Evolutionary conservation across 768 basidiomycete genomes (phyloP).

Genomic region (Boletus rubroflammeus): DNA sequence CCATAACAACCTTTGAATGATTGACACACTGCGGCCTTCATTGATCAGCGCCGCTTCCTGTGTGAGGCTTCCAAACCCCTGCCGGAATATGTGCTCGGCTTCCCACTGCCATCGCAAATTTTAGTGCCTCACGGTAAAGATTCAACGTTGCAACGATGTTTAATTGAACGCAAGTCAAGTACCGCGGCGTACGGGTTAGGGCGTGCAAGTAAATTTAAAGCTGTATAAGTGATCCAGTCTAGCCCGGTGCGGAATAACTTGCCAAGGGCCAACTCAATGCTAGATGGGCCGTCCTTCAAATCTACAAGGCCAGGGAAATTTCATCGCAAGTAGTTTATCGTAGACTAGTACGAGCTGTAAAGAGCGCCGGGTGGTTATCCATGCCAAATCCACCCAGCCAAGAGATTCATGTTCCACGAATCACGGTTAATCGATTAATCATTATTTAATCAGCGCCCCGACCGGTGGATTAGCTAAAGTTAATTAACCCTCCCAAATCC

Average conservation of each 20-base stretch:
- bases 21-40: not conserved
- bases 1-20: not conserved
- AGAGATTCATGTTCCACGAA: not conserved
- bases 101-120: not conserved
- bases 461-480: too few relatives aligned
- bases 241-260: not conserved
- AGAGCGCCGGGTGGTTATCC: not conserved
- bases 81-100: not conserved
- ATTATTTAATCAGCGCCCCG: too few relatives aligned
- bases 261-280: not conserved
- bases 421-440: too few relatives aligned
- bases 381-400: not conserved
- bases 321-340: not conserved
- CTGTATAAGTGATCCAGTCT: not conserved
- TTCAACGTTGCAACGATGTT: not conserved
- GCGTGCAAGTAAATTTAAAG: not conserved
- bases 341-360: not conserved
- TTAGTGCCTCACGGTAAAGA: not conserved
- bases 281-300: not conserved
- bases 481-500: too few relatives aligned
- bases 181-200: not conserved
- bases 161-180: not conserved
- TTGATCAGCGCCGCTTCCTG: slow-evolving; percentile 1
- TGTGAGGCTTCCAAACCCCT: not conserved
- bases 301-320: not conserved